phyloP scores from a whole-genome alignment of 345 rosid genomes.

The Gossypium herbaceum region DNA sequence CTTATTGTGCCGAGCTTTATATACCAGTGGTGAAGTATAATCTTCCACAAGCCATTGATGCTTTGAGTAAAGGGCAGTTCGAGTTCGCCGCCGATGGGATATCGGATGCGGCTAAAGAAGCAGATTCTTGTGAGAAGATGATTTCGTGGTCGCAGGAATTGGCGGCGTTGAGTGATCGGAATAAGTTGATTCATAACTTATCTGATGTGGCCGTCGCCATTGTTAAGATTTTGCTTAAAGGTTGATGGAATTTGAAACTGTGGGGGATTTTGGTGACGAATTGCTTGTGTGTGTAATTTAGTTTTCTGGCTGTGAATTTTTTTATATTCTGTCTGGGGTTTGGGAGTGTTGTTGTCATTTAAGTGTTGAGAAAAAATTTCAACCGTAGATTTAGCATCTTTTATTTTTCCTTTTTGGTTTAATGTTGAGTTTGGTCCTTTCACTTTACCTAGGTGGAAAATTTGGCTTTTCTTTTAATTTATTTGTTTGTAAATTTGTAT shows the following conservation, averaged over 20 bases:
- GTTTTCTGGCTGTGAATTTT: not conserved
- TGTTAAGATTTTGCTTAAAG: conserved; percentile 38
- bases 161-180: conserved; percentile 48
- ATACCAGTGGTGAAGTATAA: conserved; percentile 80
- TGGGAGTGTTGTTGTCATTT: too few species aligned
- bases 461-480: too few species aligned
- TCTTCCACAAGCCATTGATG: conserved; percentile 77
- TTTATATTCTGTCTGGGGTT: not conserved
- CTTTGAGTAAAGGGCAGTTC: conserved; percentile 44
- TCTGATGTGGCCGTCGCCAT: conserved; percentile 68
- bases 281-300: not conserved
- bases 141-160: conserved; percentile 35
- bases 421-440: too few species aligned
- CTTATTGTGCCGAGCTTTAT: conserved; percentile 74
- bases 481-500: too few species aligned
- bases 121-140: conserved; percentile 57
- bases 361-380: too few species aligned
- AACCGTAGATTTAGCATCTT: not conserved
- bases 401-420: not conserved
- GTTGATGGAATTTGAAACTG: not conserved
- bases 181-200: conserved; percentile 45
- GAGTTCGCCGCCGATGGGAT: conserved; percentile 58
- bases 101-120: conserved; percentile 57
- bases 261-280: too few species aligned
- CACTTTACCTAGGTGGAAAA: too few species aligned